Conservation (phyloP, 2,329 filamentous ascomycete species). For the Madurella fahalii region DNA sequence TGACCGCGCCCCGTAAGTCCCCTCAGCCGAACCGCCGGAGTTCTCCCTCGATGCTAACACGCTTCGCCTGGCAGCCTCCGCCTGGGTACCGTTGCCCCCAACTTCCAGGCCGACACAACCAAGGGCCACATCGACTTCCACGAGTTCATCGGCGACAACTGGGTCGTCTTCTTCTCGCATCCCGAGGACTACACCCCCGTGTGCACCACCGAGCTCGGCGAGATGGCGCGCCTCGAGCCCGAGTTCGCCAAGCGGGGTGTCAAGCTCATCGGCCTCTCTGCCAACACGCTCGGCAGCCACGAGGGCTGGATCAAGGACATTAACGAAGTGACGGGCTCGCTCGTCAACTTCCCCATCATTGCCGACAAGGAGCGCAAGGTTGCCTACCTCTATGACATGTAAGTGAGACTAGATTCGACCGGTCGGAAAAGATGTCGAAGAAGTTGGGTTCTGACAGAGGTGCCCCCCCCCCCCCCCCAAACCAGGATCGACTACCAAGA, state of each 20-base stretch:
- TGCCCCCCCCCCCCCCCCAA: no score
- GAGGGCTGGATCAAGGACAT: conserved; percentile 89
- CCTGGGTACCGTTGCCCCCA: conserved; percentile 65
- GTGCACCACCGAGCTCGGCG: conserved; percentile 92
- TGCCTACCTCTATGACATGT: conserved; percentile 75
- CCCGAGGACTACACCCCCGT: conserved; percentile 91
- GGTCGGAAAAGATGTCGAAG: neutral
- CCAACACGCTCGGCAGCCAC: conserved; percentile 82
- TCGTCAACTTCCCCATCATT: conserved; percentile 74
- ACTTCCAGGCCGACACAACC: conserved; percentile 81
- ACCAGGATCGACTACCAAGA: conserved; percentile 72
- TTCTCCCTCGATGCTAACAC: conserved; percentile 5
- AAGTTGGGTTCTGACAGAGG: neutral
- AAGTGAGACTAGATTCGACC: conserved; percentile 29
- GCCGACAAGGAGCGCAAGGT: conserved; percentile 75
- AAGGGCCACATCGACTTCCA: conserved; percentile 77
- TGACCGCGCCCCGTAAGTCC: conserved; percentile 33
- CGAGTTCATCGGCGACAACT: conserved; percentile 72
- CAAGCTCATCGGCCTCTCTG: conserved; percentile 86
- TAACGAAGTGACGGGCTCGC: conserved; percentile 68
- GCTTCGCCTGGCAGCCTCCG: conserved; percentile 48
- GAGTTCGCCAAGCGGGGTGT: conserved; percentile 84
- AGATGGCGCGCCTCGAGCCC: conserved; percentile 82
- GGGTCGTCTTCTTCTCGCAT: conserved; percentile 81
- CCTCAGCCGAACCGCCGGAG: neutral